Base-by-base conservation (phyloP, 495 filamentous ascomycete species). In the Apodospora peruviana region DNA sequence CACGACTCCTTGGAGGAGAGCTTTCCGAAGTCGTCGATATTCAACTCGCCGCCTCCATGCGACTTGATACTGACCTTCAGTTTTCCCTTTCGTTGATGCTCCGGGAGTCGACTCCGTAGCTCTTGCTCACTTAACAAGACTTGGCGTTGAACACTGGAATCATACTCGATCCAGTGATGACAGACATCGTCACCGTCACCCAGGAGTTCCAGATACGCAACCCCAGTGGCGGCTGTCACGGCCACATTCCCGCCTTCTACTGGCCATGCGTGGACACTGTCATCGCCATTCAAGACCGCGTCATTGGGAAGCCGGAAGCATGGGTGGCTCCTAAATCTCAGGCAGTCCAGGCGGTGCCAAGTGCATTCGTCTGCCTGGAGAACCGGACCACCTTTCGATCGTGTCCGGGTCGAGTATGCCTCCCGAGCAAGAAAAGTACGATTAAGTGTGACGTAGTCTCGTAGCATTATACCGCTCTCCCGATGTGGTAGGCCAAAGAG, bases 281-380 rank as follows among this genome's bases (percentile, higher is more conserved):
- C 81, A 52, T 95, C 90, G 10, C 74, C 65, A 58, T 75, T 77
- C 12, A 75, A 55, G n/a, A 76, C 63, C 2, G 77, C 65, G 59
- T 98, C 93, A 44, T 81, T 84, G 9, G 91, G 88, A 36, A 93
- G 75, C 16, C 82, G 75, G 69, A 98, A 96, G 66, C 88, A 91
- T 0, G 93, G 91, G 58, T 98, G 93, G 48, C 81, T 87, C 27
- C 89, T 84, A 67, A 96, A 93, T 22, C 88, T 85, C 34, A 98
- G 72, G 36, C 82, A 81, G 67, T 96, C 93, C 3, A 96, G 75
- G 22, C 89, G 78, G 61, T 96, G 90, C 91, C 91, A 96, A 23
- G 70, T 66, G 62, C 89, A 94, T 66, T 95, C 89, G 55, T 94
- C 87, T 22, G 83, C 78, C 12, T 79, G 79, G 41, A 83, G 59